phyloP scores from a whole-genome alignment of 768 basidiomycete genomes.

The Naganishia vaughanmartiniae region DNA sequence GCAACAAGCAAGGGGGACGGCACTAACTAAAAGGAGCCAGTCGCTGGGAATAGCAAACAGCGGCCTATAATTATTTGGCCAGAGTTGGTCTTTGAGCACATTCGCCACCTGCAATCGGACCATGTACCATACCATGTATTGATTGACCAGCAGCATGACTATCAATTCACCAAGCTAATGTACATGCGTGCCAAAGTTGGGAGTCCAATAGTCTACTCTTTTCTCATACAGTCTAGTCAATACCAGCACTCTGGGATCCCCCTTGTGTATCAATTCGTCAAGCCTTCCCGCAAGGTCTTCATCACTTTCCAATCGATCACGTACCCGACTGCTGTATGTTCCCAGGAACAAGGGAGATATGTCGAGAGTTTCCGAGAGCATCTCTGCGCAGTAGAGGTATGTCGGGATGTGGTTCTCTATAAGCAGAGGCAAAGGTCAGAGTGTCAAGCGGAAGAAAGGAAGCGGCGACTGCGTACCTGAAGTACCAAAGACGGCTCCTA shows the following conservation, averaged over 20 bases:
- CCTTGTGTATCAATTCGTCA: neutral
- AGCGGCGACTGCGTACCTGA: slow-evolving; percentile 32
- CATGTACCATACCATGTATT: too few relatives aligned
- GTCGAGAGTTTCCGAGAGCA: slow-evolving; percentile 42
- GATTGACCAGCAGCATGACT: neutral
- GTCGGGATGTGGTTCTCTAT: slow-evolving; percentile 48
- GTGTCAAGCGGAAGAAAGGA: neutral
- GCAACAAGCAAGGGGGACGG: too few relatives aligned
- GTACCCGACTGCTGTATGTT: slow-evolving; percentile 14
- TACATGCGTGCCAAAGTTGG: slow-evolving; percentile 20
- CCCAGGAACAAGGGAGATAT: slow-evolving; percentile 36
- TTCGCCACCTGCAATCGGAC: too few relatives aligned
- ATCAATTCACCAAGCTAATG: too few relatives aligned
- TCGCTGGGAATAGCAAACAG: too few relatives aligned
- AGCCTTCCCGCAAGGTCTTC: neutral
- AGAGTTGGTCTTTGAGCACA: too few relatives aligned
- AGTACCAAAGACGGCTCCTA: slow-evolving; percentile 48
- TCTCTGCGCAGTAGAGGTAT: slow-evolving; percentile 41
- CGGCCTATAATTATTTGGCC: too few relatives aligned
- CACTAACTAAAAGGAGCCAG: too few relatives aligned
- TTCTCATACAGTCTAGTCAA: slow-evolving; percentile 8
- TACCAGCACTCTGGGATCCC: slow-evolving; percentile 5
- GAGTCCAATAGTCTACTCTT: slow-evolving; percentile 23
- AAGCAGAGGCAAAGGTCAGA: neutral
- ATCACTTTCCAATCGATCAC: neutral